Evolutionary conservation across 768 basidiomycete genomes (phyloP).

Genomic region (Podaxis rugospora): DNA sequence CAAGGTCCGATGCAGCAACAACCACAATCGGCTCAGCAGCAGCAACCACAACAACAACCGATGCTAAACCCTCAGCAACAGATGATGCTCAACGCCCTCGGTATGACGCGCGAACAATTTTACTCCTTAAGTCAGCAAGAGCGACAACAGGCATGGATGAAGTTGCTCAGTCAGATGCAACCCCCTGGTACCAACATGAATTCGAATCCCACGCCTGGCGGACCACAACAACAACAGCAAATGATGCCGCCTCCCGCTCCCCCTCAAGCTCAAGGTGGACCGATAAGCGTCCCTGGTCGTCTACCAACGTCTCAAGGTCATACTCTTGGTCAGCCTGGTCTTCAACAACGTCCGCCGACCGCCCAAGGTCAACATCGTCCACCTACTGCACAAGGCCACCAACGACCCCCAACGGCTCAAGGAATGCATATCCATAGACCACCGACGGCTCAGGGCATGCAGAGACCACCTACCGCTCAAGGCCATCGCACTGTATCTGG

Average conservation of each 20-base stretch:
- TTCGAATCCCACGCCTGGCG: slow-evolving; percentile 8
- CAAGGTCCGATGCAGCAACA: slow-evolving; percentile 2
- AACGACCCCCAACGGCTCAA: slow-evolving; percentile 12
- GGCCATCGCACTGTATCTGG: slow-evolving; percentile 6
- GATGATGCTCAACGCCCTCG: slow-evolving; percentile 19
- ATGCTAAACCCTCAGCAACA: slow-evolving; percentile 7
- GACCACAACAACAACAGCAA: slow-evolving; percentile 13
- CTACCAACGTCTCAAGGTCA: slow-evolving; percentile 8
- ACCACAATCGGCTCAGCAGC: background rate
- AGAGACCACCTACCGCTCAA: slow-evolving; percentile 9
- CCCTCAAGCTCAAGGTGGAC: slow-evolving; percentile 7
- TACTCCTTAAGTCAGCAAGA: slow-evolving; percentile 20
- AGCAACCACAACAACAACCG: slow-evolving; percentile 1
- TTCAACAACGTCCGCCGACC: slow-evolving; percentile 2
- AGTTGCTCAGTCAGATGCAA: slow-evolving; percentile 18
- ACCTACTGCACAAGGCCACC: slow-evolving; percentile 13
- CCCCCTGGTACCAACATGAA: slow-evolving; percentile 19
- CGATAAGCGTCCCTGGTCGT: slow-evolving; percentile 10
- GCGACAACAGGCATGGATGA: slow-evolving; percentile 19
- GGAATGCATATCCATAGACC: slow-evolving; percentile 10
- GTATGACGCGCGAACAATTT: slow-evolving; percentile 28
- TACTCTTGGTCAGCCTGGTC: background rate
- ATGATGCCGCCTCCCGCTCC: slow-evolving; percentile 30
- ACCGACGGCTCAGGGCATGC: slow-evolving; percentile 7
- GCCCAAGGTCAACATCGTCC: slow-evolving; percentile 13